phyloP scores from a whole-genome alignment of 164 flowering plant genomes.

The Liquidambar formosana region DNA sequence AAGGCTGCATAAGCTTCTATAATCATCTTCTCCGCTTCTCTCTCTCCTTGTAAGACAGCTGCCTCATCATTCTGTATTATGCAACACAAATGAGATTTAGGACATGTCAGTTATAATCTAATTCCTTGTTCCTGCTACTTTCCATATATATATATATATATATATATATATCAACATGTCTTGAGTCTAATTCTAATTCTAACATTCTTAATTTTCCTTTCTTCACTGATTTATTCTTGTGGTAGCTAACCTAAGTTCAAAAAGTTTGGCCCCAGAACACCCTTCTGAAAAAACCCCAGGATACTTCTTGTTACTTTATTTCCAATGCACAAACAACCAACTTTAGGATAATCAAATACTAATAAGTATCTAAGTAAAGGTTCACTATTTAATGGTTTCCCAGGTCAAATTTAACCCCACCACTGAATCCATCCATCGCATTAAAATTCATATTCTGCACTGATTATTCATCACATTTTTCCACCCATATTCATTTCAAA shows the following conservation, averaged over 20 bases:
- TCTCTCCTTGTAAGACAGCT: conserved; percentile 75
- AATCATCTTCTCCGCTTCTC: conserved; percentile 97
- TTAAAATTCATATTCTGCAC: not conserved
- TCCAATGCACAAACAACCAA: too few species aligned
- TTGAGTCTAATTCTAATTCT: not conserved
- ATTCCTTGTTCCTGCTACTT: not conserved
- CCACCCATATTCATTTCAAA: not conserved
- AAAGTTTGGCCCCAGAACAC: not conserved
- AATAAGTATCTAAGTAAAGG: too few species aligned
- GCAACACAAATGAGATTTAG: conserved; percentile 1
- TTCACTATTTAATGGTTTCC: not conserved
- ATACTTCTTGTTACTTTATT: too few species aligned
- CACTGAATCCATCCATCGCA: not conserved
- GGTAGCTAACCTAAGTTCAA: not conserved
- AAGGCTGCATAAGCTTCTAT: conserved; percentile 93
- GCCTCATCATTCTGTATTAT: conserved; percentile 69
- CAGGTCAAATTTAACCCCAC: not conserved
- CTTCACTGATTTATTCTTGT: not conserved
- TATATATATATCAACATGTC: not conserved
- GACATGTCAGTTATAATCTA: not conserved
- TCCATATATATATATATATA: not conserved
- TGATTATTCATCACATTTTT: not conserved
- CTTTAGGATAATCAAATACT: too few species aligned
- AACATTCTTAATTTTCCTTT: not conserved
- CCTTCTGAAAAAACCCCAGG: too few species aligned